A percentile compares a stretch with the other conserved stretches of the same genome.
Conservation (phyloP, 257 asterid genomes). For the Buddleja alternifolia region DNA sequence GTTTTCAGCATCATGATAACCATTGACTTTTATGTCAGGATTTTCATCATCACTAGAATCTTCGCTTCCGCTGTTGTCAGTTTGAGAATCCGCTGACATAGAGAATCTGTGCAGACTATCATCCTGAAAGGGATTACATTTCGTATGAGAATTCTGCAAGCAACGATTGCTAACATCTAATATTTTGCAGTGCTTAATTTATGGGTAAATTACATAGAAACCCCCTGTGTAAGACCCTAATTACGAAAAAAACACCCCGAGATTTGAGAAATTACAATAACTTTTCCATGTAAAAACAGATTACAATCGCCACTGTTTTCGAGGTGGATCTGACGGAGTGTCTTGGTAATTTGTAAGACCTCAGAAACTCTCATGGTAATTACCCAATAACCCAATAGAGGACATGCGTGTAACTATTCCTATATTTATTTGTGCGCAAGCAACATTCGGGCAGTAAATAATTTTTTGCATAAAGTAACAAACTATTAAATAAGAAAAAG, state of each 20-base stretch:
- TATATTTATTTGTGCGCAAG: too few species aligned
- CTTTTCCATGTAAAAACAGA: too few species aligned
- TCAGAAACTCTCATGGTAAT: too few species aligned
- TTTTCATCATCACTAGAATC: constrained; percentile 80
- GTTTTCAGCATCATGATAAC: constrained; percentile 91
- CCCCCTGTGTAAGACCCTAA: too few species aligned
- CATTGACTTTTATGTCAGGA: constrained; percentile 65
- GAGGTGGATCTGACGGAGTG: too few species aligned
- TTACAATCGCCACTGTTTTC: too few species aligned
- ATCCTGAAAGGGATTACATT: constrained; percentile 53
- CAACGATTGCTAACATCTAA: not conserved
- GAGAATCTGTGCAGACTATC: constrained; percentile 86
- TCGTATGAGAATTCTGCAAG: not conserved
- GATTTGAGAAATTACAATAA: too few species aligned
- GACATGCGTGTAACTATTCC: too few species aligned
- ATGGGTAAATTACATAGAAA: too few species aligned
- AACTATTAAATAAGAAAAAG: constrained; percentile 14
- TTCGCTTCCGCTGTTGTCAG: constrained; percentile 84
- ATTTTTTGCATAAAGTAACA: not conserved
- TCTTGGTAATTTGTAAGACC: too few species aligned
- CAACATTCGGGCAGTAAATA: not conserved
- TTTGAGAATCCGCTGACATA: constrained; percentile 83
- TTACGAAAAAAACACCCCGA: too few species aligned
- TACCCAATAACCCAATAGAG: too few species aligned
- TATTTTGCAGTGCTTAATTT: not conserved